phyloP scores from a whole-genome alignment of 1,284 basidiomycete genomes.

The Polyporus tsugae region DNA sequence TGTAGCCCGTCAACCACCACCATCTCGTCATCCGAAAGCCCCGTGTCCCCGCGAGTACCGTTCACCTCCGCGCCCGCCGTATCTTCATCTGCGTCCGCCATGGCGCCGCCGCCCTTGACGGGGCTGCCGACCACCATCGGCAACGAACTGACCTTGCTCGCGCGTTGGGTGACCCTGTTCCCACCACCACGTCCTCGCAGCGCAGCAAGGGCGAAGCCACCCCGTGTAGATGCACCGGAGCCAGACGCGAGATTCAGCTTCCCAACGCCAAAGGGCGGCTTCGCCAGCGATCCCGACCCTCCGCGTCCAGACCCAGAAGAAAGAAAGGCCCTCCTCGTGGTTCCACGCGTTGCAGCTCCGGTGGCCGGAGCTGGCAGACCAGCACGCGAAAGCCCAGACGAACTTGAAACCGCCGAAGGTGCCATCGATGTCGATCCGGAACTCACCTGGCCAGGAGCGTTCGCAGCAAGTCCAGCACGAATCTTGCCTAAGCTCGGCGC shows the following conservation, averaged over 20 bases:
- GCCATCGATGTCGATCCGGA: background rate
- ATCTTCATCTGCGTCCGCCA: constrained; percentile 7
- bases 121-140: constrained; percentile 51
- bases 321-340: background rate
- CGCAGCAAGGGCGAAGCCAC: constrained; percentile 3
- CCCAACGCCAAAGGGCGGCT: constrained; percentile 10
- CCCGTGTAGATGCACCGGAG: constrained; percentile 1
- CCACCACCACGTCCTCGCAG: constrained; percentile 12
- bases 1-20: background rate
- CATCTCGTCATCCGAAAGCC: background rate
- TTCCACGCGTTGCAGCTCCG: background rate
- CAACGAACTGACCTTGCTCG: constrained; percentile 69
- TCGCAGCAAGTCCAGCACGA: constrained; percentile 12
- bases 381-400: background rate
- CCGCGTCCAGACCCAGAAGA: background rate
- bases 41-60: background rate
- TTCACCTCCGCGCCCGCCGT: background rate
- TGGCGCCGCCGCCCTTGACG: constrained; percentile 41
- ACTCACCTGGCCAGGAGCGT: background rate
- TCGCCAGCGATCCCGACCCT: background rate
- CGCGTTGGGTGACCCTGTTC: constrained; percentile 51
- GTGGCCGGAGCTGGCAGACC: background rate
- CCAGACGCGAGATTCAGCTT: constrained; percentile 1
- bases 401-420: background rate
- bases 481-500: constrained; percentile 16